phyloP scores from a whole-genome alignment of 768 basidiomycete genomes.

The Boletales sp. region DNA sequence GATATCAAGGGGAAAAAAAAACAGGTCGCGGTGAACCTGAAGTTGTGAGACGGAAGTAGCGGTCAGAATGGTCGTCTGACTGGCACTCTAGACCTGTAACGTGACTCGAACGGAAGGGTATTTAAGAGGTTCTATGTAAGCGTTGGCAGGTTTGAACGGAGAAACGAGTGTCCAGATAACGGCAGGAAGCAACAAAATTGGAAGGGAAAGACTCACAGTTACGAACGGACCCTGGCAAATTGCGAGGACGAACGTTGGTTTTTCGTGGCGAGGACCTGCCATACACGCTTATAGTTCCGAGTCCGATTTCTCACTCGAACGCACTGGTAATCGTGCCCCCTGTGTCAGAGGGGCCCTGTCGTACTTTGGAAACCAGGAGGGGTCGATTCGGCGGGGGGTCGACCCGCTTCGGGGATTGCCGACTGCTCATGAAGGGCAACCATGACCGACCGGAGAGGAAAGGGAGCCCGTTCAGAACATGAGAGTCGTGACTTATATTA shows the following conservation, averaged over 20 bases:
- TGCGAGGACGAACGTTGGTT: slow-evolving; percentile 25
- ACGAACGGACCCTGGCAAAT: slow-evolving; percentile 16
- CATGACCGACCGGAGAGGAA: not conserved
- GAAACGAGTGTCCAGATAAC: slow-evolving; percentile 10
- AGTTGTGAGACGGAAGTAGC: not conserved
- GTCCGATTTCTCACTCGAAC: slow-evolving; percentile 5
- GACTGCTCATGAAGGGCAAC: slow-evolving; percentile 4
- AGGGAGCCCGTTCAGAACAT: too few relatives aligned
- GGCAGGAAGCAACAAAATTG: slow-evolving; percentile 15
- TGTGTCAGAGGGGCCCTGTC: slow-evolving; percentile 4
- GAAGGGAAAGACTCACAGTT: slow-evolving; percentile 8
- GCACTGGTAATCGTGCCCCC: too few relatives aligned
- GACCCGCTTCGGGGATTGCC: slow-evolving; percentile 13
- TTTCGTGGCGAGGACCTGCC: slow-evolving; percentile 12
- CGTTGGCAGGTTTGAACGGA: not conserved
- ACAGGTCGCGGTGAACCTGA: not conserved
- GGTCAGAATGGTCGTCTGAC: slow-evolving; percentile 2
- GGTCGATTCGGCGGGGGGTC: slow-evolving; percentile 11
- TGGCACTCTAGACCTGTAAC: not conserved
- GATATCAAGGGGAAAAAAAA: not conserved
- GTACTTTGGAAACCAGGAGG: not conserved
- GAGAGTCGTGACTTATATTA: not conserved
- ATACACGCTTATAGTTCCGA: slow-evolving; percentile 5
- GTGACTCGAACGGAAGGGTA: slow-evolving; percentile 1
- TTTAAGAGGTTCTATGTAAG: slow-evolving; percentile 7